These are phyloP conservation scores for Neurospora sp. DNA, from an alignment of 495 filamentous ascomycete genomes.

Conservation along the genomic window DNA sequence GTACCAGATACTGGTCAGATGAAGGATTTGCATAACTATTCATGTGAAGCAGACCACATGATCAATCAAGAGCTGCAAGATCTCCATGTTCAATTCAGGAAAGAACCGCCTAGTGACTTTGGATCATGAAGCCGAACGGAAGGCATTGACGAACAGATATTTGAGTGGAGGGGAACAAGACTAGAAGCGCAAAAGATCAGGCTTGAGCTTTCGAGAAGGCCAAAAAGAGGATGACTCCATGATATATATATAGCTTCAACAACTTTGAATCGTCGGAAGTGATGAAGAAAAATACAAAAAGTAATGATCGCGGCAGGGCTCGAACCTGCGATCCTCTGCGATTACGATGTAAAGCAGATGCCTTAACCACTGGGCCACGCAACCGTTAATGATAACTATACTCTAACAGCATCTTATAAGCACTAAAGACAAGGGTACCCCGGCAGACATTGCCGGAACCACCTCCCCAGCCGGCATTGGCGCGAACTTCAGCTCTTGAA, in stretches of 20 bases:
- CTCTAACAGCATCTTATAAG: accelerated
- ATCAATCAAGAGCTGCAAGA: too few species aligned
- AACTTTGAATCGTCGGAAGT: too few species aligned
- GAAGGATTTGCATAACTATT: too few species aligned
- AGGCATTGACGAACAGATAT: too few species aligned
- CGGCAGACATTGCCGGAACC: neutral
- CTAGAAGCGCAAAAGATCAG: too few species aligned
- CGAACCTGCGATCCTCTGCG: slow-evolving; percentile 41
- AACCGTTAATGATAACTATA: slow-evolving; percentile 2
- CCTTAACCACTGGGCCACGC: slow-evolving; percentile 33
- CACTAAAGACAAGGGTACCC: neutral
- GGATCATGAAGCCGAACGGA: too few species aligned
- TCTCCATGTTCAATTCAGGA: too few species aligned
- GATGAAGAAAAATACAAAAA: slow-evolving; percentile 7
- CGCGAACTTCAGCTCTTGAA: neutral
- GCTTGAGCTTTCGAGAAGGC: neutral
- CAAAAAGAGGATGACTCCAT: neutral
- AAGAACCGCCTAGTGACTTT: too few species aligned
- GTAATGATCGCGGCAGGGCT: slow-evolving; percentile 37
- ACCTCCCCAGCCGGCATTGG: neutral
- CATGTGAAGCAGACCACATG: too few species aligned
- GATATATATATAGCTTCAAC: too few species aligned
- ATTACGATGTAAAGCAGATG: slow-evolving; percentile 29
- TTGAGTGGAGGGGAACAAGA: too few species aligned
- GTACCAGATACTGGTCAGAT: too few species aligned